These are phyloP conservation scores for Leptodermis oblonga DNA, from an alignment of 257 asterid species.

Conservation along the genomic window DNA sequence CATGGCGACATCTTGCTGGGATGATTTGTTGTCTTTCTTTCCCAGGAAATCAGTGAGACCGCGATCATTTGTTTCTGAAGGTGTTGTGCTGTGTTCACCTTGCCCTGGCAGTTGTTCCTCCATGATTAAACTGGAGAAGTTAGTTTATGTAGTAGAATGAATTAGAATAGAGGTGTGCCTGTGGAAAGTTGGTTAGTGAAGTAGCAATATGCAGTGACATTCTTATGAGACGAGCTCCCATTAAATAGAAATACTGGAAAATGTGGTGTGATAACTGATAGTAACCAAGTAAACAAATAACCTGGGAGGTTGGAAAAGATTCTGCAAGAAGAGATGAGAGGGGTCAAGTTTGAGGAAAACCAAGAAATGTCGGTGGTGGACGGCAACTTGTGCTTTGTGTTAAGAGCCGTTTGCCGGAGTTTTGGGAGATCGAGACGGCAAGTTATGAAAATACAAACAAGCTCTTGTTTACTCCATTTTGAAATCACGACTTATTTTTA, in stretches of 20 bases:
- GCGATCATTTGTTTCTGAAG: conserved; percentile 6
- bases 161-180: too few species aligned
- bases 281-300: neutral
- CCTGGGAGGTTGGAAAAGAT: neutral
- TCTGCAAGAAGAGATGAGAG: conserved; percentile 1
- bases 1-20: conserved; percentile 24
- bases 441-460: too few species aligned
- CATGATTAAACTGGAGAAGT: conserved; percentile 14
- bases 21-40: conserved; percentile 28
- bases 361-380: conserved; percentile 40
- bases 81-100: conserved; percentile 10
- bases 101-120: conserved; percentile 29
- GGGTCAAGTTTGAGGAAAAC: conserved; percentile 15
- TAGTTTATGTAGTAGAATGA: neutral
- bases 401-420: neutral
- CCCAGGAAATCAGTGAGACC: conserved; percentile 28
- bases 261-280: too few species aligned
- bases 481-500: too few species aligned
- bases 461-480: too few species aligned
- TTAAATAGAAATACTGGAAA: neutral
- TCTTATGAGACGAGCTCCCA: neutral
- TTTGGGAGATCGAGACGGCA: neutral
- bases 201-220: neutral
- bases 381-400: conserved; percentile 18
- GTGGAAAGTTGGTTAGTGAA: neutral